Base-by-base conservation (phyloP, 2,329 filamentous ascomycete species). In the Aurifilum marmelostoma region DNA sequence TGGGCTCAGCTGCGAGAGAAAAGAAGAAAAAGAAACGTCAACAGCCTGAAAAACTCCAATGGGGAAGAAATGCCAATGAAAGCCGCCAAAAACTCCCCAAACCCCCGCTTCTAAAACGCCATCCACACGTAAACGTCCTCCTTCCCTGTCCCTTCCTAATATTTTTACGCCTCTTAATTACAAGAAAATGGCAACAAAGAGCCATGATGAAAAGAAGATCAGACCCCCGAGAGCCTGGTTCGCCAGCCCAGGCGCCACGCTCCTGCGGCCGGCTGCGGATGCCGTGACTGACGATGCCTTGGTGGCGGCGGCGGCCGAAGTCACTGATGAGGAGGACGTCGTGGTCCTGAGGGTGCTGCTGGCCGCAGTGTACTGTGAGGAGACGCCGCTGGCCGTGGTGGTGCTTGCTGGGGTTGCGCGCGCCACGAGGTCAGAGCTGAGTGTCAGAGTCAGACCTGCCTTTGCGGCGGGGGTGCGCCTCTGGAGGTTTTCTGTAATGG, bases 401-500 rank as follows among this genome's bases (percentile, higher is more conserved):
- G 6, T 37, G 18, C 39, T 60, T 14, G 65, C n/a, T 14, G 63
- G 27, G n/a, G 65, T 21, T 6, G 65, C 58, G 11, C 54, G 65
- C 27, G 65, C 65, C 18, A 66, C 24, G 8, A 60, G 29, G 7
- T 67, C 64, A 2, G 52, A 39, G 8, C 54, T 66, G 27, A 71
- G 67, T 8, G 67, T 67, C 39, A 69, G n/a, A 5, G 60, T 69
- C 67, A 43, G 65, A 21, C 41, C 67, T n/a, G 52, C 34, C 14
- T 29, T 43, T 5, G 67, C 24, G 27, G 59, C 63, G 41, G 34
- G 34, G 34, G 47, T 67, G 32, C 69, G 69, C 37, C 61, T 61
- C n/a, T 65, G 43, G 43, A 71, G 64, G n/a, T 64, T 60, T 41
- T 67, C 69, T 2, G 69, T 71, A 37, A 71, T 64, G 54, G 67